Percentiles rank a stretch among this genome's conserved stretches.
Evolutionary conservation across 257 asterid genomes (phyloP).

Genomic region (Phtheirospermum japonicum): DNA sequence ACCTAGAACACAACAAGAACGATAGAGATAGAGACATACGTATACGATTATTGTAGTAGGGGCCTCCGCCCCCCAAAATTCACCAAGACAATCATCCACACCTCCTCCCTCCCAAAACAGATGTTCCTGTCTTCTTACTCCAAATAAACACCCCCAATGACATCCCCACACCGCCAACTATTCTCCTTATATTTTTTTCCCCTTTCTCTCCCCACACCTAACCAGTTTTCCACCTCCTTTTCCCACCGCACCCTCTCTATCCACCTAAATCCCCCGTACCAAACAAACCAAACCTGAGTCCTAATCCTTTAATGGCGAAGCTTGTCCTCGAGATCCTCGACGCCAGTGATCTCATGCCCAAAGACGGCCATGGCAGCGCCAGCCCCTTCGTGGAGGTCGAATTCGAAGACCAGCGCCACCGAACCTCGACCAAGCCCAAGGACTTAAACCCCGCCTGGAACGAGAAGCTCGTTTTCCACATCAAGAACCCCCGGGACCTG

Average conservation of each 20-base stretch:
- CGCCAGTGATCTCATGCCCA: conserved; percentile 94
- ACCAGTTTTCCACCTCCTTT: conserved; percentile 20
- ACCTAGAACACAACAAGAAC: too few species aligned
- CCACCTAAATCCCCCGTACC: too few species aligned
- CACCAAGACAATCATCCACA: conserved; percentile 31
- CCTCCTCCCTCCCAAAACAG: conserved; percentile 26
- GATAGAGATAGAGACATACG: background rate
- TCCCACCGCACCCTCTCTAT: conserved; percentile 22
- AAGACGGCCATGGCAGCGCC: conserved; percentile 93
- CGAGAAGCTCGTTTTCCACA: conserved; percentile 59
- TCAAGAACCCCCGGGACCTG: conserved; percentile 46
- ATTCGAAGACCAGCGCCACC: conserved; percentile 56
- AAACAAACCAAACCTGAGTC: background rate
- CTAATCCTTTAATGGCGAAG: conserved; percentile 54
- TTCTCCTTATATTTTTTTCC: conserved; percentile 10
- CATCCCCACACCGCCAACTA: conserved; percentile 36
- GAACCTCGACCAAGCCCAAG: conserved; percentile 59
- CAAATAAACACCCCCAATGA: conserved; percentile 29
- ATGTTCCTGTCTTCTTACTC: conserved; percentile 43
- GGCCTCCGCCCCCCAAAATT: conserved; percentile 25
- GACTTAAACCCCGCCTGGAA: conserved; percentile 88
- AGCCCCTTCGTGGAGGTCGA: conserved; percentile 82
- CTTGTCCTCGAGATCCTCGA: conserved; percentile 74
- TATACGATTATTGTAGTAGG: background rate
- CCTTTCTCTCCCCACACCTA: conserved; percentile 11